phyloP scores from a whole-genome alignment of 169 alveolate species.

The Ichthyophthirius multifiliis region DNA sequence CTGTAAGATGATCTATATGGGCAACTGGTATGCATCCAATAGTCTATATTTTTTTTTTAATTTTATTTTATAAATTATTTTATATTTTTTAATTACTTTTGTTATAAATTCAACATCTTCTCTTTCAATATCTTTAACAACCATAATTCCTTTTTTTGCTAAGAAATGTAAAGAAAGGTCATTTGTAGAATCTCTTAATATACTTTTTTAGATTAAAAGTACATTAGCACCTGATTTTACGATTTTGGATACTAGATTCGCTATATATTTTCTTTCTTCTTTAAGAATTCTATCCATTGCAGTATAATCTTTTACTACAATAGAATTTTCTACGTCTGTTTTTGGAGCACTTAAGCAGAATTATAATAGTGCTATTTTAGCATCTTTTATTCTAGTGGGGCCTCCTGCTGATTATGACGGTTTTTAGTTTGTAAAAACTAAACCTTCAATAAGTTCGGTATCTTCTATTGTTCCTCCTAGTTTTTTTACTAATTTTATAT shows the following conservation, averaged over 20 bases:
- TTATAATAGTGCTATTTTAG: constrained; percentile 97
- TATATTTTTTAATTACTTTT: constrained; percentile 33
- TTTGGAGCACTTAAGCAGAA: constrained; percentile 99
- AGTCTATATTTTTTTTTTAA: constrained; percentile 49
- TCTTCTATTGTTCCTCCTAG: constrained; percentile 99
- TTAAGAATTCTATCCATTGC: constrained; percentile 96
- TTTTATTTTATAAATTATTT: not conserved
- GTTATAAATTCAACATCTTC: constrained; percentile 96
- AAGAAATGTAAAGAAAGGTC: constrained; percentile 96
- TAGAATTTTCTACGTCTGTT: constrained; percentile 98
- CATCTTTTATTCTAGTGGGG: constrained; percentile 91
- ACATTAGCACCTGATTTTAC: constrained; percentile 98
- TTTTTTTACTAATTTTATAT: constrained; percentile 85
- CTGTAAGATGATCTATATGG: constrained; percentile 95
- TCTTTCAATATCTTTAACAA: constrained; percentile 96
- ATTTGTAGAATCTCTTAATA: constrained; percentile 98
- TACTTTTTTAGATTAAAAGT: constrained; percentile 96
- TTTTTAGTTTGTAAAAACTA: constrained; percentile 94
- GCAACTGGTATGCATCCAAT: constrained; percentile 96
- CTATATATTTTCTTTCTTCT: constrained; percentile 97
- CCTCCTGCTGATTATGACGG: constrained; percentile 96
- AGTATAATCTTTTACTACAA: constrained; percentile 93
- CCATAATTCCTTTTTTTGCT: constrained; percentile 97
- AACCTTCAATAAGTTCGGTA: constrained; percentile 97
- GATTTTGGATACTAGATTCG: constrained; percentile 96